Percentiles rank a stretch among this genome's conserved stretches.
These are phyloP conservation scores for Leccinum solheimii DNA, from an alignment of 1,284 basidiomycete genomes.

Conservation along the genomic window DNA sequence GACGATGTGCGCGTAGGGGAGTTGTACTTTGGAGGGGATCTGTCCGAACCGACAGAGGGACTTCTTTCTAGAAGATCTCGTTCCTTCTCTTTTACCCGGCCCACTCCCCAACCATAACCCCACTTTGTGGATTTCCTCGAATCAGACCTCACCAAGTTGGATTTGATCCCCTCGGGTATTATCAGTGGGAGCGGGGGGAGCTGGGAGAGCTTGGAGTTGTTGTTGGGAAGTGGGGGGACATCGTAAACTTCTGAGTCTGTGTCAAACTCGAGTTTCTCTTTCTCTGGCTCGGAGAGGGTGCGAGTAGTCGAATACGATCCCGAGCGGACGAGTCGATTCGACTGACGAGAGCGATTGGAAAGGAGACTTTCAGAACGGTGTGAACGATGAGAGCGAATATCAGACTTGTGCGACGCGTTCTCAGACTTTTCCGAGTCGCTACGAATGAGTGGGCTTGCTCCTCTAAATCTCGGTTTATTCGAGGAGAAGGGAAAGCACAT, in stretches of 20 bases:
- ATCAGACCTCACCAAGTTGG: constrained; percentile 49
- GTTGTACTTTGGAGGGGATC: constrained; percentile 37
- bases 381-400: constrained; percentile 32
- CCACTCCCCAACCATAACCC: constrained; percentile 70
- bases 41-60: constrained; percentile 41
- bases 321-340: constrained; percentile 30
- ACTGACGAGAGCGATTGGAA: constrained; percentile 30
- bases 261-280: constrained; percentile 52
- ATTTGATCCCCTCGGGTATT: constrained; percentile 38
- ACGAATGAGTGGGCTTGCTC: constrained; percentile 36
- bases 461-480: constrained; percentile 32
- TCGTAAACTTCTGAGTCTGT: constrained; percentile 61
- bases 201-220: constrained; percentile 29
- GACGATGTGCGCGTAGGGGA: constrained; percentile 43
- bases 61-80: constrained; percentile 43
- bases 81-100: constrained; percentile 56
- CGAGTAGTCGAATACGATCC: constrained; percentile 36
- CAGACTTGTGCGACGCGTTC: constrained; percentile 27
- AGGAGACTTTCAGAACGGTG: constrained; percentile 22
- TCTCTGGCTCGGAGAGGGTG: constrained; percentile 37
- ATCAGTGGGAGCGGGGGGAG: background rate
- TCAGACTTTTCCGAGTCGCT: constrained; percentile 37
- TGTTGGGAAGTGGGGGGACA: constrained; percentile 24
- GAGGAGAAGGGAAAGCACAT: constrained; percentile 54
- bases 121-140: constrained; percentile 52